Conservation (phyloP, 495 filamentous ascomycete genomes). For the Podospora fimiseda region DNA sequence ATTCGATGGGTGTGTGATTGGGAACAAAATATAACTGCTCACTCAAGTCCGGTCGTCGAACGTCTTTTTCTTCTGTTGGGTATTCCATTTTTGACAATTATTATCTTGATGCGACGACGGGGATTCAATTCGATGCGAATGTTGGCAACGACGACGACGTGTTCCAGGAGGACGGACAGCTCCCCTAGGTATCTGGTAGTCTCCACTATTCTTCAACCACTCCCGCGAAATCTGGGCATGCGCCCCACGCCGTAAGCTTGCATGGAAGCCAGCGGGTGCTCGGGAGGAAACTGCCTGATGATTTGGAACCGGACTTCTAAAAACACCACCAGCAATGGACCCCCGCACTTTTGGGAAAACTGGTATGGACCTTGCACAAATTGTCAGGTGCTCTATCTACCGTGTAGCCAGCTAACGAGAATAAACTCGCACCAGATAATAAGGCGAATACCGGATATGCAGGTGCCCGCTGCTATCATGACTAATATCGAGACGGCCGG, state of each 20-base stretch:
- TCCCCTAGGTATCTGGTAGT: no score
- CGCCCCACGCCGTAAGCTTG: no score
- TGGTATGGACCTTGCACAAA: not conserved
- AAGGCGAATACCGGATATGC: conserved; percentile 1
- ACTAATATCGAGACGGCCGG: conserved; percentile 14
- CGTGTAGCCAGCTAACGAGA: not conserved
- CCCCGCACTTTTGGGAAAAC: not conserved
- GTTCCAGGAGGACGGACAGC: no score
- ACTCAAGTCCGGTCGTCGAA: conserved; percentile 82
- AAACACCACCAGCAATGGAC: not conserved
- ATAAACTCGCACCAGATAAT: not conserved
- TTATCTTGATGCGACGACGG: no score
- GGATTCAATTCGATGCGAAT: no score
- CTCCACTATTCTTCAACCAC: no score
- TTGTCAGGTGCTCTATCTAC: no score
- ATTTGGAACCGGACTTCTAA: no score
- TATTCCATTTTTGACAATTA: conserved; percentile 55
- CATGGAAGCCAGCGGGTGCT: no score
- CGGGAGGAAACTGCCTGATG: no score
- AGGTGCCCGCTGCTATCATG: conserved; percentile 5
- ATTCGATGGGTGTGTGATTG: conserved; percentile 1
- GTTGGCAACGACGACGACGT: no score
- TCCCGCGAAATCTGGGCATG: no score
- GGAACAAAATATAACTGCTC: conserved; percentile 22
- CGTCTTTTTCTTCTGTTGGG: conserved; percentile 65